Evolutionary conservation across 768 basidiomycete species (phyloP).

Genomic region (Boletus insuetus): DNA sequence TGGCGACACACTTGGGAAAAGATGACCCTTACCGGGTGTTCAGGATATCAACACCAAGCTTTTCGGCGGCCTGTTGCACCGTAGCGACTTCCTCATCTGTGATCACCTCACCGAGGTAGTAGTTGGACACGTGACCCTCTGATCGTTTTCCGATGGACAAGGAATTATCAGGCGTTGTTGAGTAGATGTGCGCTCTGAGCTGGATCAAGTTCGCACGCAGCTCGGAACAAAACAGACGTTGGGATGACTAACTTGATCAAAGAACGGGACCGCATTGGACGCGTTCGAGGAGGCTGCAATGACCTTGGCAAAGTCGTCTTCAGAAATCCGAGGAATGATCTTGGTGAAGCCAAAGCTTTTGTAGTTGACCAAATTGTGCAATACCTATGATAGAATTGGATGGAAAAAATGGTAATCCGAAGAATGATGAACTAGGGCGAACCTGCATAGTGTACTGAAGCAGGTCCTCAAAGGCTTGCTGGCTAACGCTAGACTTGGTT

Average conservation of each 20-base stretch:
- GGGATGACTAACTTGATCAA: constrained; percentile 50
- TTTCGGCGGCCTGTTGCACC: constrained; percentile 74
- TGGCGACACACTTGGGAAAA: neutral
- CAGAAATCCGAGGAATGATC: constrained; percentile 69
- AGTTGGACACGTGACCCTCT: constrained; percentile 78
- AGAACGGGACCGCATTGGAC: constrained; percentile 53
- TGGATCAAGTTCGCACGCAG: constrained; percentile 26
- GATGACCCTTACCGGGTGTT: constrained; percentile 65
- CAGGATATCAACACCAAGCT: constrained; percentile 68
- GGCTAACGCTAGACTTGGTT: constrained; percentile 48
- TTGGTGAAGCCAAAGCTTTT: constrained; percentile 85
- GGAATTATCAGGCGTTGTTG: constrained; percentile 56
- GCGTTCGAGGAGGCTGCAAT: constrained; percentile 61
- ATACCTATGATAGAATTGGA: constrained; percentile 22
- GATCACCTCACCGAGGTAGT: constrained; percentile 74
- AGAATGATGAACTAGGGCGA: neutral
- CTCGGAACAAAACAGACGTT: neutral
- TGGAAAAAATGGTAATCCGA: neutral
- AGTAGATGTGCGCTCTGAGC: constrained; percentile 77
- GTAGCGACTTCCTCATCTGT: constrained; percentile 76
- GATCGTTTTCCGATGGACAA: constrained; percentile 78
- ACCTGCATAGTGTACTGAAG: constrained; percentile 77
- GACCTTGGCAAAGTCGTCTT: constrained; percentile 60
- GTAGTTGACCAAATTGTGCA: constrained; percentile 59
- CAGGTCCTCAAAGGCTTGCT: constrained; percentile 65